A percentile compares a stretch with the other conserved stretches of the same genome.
Evolutionary conservation across 2,329 filamentous ascomycete genomes (phyloP).

Genomic region (Calonectria multiphialidica): DNA sequence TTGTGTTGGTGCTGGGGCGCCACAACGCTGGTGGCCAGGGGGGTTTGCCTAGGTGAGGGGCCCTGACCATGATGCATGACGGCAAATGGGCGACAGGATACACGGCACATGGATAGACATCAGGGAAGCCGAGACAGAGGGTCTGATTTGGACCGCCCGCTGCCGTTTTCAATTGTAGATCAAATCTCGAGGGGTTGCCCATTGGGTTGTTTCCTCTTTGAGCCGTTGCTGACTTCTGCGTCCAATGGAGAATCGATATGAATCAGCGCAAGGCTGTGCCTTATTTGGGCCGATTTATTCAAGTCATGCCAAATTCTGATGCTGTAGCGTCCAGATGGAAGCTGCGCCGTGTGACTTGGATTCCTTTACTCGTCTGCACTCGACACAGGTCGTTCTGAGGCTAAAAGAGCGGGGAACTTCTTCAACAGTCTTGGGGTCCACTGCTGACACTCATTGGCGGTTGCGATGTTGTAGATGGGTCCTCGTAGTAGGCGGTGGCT

Average conservation of each 20-base stretch:
- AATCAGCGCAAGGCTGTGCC: no score
- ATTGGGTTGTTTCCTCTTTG: no score
- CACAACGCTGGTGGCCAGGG: background rate
- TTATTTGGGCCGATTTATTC: no score
- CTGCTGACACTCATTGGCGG: background rate
- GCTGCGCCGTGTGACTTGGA: background rate
- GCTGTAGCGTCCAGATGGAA: no score
- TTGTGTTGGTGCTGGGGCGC: slow-evolving; percentile 22
- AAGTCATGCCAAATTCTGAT: no score
- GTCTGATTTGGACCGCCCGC: no score
- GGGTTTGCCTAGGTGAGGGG: background rate
- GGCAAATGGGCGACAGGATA: background rate
- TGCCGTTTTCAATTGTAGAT: no score
- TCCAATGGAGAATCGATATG: no score
- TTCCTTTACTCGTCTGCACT: background rate
- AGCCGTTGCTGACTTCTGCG: no score
- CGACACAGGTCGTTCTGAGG: background rate
- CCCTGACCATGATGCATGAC: background rate
- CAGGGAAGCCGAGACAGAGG: no score
- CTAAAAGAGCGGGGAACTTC: slow-evolving; percentile 3
- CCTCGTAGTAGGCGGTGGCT: background rate
- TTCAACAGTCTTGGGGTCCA: background rate
- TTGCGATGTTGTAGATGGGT: background rate
- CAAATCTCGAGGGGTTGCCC: no score
- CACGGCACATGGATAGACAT: background rate